Conservation (phyloP, 768 basidiomycete species). For the Termitomyces sp. region DNA sequence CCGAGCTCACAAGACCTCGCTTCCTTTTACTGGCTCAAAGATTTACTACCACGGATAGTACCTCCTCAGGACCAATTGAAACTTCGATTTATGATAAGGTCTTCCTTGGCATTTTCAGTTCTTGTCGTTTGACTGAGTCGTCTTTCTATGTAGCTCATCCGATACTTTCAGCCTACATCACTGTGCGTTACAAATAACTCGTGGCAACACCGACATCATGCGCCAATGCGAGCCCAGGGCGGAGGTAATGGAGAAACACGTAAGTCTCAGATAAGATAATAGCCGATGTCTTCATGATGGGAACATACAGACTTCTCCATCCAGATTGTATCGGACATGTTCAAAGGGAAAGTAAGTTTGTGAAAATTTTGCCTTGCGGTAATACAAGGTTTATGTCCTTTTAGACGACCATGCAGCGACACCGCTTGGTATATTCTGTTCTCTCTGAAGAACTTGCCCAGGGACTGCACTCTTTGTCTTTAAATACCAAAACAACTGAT, state of each 20-base stretch:
- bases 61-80: slow-evolving; percentile 46
- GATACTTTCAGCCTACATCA: slow-evolving; percentile 53
- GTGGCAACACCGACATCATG: slow-evolving; percentile 80
- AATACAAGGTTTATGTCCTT: slow-evolving; percentile 1
- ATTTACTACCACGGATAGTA: slow-evolving; percentile 16
- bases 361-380: too few species aligned
- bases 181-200: slow-evolving; percentile 77
- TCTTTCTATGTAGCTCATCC: slow-evolving; percentile 44
- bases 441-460: slow-evolving; percentile 64
- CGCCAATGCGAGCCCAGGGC: slow-evolving; percentile 67
- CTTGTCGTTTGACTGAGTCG: slow-evolving; percentile 12
- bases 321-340: slow-evolving; percentile 64
- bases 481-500: slow-evolving; percentile 66
- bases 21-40: slow-evolving; percentile 4
- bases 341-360: slow-evolving; percentile 60
- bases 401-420: slow-evolving; percentile 73
- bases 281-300: slow-evolving; percentile 9
- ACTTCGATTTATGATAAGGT: slow-evolving; percentile 59
- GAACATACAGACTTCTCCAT: slow-evolving; percentile 63
- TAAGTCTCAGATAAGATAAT: slow-evolving; percentile 32
- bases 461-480: slow-evolving; percentile 73
- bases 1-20: slow-evolving; percentile 3
- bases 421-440: slow-evolving; percentile 71
- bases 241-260: slow-evolving; percentile 76
- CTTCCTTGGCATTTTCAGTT: slow-evolving; percentile 3